Conservation (phyloP, 2,329 filamentous ascomycete species). For the Verticillium dahliae region DNA sequence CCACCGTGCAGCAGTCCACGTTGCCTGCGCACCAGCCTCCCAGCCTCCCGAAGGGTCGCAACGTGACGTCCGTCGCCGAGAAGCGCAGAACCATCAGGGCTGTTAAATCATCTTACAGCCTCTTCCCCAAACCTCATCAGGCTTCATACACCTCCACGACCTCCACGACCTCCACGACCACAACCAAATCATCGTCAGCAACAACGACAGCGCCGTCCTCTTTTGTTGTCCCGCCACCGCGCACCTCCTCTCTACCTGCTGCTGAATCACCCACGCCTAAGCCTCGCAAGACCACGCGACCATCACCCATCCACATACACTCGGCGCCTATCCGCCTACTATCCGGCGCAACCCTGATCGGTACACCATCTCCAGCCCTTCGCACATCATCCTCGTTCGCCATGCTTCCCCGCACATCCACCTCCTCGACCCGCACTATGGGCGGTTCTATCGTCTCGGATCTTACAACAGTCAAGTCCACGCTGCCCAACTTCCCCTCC, state of each 20-base stretch:
- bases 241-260: neutral
- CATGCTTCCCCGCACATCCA: neutral
- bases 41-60: neutral
- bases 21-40: neutral
- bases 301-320: slow-evolving; percentile 10
- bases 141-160: neutral
- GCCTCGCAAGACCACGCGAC: slow-evolving; percentile 7
- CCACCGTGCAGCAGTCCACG: slow-evolving; percentile 5
- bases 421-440: neutral
- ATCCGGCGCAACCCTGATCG: neutral
- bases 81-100: slow-evolving; percentile 12
- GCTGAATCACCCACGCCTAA: slow-evolving; percentile 1
- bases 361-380: slow-evolving; percentile 7
- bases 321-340: slow-evolving; percentile 5
- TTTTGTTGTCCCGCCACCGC: neutral
- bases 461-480: neutral
- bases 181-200: neutral
- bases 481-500: neutral
- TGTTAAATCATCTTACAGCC: slow-evolving; percentile 11
- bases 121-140: slow-evolving; percentile 9
- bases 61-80: slow-evolving; percentile 9
- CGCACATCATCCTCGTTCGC: neutral
- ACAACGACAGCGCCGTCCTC: neutral
- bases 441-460: neutral
- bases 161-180: neutral